These are phyloP conservation scores for Pleoardoris graminearum DNA, from an alignment of 2,329 filamentous ascomycete genomes.

Conservation along the genomic window DNA sequence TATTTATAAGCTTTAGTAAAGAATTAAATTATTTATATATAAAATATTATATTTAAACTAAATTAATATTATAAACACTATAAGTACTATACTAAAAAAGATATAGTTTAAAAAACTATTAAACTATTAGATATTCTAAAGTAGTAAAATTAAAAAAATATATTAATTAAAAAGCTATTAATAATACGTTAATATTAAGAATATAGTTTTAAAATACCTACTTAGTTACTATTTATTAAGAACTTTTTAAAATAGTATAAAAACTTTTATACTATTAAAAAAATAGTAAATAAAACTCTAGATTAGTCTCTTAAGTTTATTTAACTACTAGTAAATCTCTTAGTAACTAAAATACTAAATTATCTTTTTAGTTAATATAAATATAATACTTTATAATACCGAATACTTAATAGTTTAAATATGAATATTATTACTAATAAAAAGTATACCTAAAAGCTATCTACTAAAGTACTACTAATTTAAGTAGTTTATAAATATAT, in stretches of 20 bases:
- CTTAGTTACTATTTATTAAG: background rate
- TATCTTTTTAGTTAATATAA: too few species aligned
- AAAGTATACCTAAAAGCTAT: too few species aligned
- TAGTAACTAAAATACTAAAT: too few species aligned
- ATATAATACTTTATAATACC: too few species aligned
- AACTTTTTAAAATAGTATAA: background rate
- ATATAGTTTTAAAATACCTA: background rate
- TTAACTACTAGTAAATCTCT: too few species aligned
- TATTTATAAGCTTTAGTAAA: constrained; percentile 11
- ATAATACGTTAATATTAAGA: background rate
- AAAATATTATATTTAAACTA: background rate
- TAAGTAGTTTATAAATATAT: too few species aligned
- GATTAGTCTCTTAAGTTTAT: too few species aligned
- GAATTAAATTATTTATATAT: background rate
- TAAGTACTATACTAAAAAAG: constrained; percentile 3
- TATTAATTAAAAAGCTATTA: background rate
- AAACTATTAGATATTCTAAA: background rate
- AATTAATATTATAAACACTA: background rate
- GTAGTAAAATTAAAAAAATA: background rate
- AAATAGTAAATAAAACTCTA: too few species aligned
- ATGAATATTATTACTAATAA: too few species aligned
- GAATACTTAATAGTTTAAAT: too few species aligned
- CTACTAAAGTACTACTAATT: too few species aligned
- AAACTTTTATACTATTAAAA: too few species aligned
- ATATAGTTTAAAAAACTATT: background rate